phyloP scores from a whole-genome alignment of 805 yeast genomes.

The Kuraishia capsulata region DNA sequence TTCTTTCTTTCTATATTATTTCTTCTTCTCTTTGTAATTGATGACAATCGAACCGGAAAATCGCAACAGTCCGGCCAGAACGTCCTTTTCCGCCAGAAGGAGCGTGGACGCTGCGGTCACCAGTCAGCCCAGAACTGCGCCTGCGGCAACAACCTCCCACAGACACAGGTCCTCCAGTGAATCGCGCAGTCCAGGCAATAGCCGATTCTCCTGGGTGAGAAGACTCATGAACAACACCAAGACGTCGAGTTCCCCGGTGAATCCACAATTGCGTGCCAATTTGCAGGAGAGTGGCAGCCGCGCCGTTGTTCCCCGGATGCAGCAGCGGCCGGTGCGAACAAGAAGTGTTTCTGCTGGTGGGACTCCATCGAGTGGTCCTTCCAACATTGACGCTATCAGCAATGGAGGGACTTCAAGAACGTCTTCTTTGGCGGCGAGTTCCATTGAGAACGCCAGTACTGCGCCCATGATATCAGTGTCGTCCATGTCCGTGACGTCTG shows the following conservation, averaged over 20 bases:
- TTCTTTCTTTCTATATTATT: background rate
- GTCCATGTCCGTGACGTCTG: constrained; percentile 27
- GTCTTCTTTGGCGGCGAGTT: background rate
- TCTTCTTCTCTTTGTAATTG: background rate
- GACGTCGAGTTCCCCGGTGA: background rate
- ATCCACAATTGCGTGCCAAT: no score
- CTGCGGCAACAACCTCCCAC: no score
- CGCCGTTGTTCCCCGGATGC: no score
- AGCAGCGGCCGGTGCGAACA: background rate
- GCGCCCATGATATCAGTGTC: constrained; percentile 37
- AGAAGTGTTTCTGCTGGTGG: background rate
- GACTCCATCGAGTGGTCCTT: background rate
- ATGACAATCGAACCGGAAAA: background rate
- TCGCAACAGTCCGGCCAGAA: background rate
- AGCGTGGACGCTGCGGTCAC: background rate
- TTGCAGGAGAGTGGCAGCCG: no score
- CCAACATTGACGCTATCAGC: background rate
- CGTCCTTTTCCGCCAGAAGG: background rate
- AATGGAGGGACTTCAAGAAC: no score
- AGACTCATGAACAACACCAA: constrained; percentile 20
- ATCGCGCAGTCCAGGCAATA: background rate
- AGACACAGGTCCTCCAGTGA: background rate
- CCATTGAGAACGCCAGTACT: constrained; percentile 34
- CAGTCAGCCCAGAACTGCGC: background rate
- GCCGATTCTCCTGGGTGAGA: constrained; percentile 25